A percentile compares a stretch with the other conserved stretches of the same genome.
Conservation (phyloP, 2,329 filamentous ascomycete species). For the Fusarium robinianum region DNA sequence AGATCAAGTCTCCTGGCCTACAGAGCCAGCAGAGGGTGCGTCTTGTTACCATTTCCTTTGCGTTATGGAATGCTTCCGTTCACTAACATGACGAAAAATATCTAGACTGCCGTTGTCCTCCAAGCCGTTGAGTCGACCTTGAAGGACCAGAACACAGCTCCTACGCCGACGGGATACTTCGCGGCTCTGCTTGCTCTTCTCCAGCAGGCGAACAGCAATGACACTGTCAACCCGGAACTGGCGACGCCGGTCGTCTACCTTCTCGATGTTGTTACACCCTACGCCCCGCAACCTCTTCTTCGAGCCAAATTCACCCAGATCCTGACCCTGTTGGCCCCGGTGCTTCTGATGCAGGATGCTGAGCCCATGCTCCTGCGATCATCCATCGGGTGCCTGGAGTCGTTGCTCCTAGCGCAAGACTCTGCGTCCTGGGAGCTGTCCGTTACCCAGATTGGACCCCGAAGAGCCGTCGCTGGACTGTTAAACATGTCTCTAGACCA, state of each 20-base stretch:
- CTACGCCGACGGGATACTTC: constrained; percentile 90
- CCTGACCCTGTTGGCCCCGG: constrained; percentile 81
- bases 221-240: constrained; percentile 77
- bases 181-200: constrained; percentile 91
- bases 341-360: constrained; percentile 76
- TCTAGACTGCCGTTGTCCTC: constrained; percentile 80
- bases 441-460: constrained; percentile 80
- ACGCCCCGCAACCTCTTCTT: constrained; percentile 82
- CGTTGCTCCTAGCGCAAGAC: constrained; percentile 89
- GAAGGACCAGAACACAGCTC: constrained; percentile 80
- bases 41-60: constrained; percentile 1
- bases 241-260: constrained; percentile 90
- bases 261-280: constrained; percentile 87
- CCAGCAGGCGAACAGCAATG: constrained; percentile 71
- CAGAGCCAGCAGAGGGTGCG: constrained; percentile 91
- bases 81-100: constrained; percentile 9
- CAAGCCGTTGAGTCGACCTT: constrained; percentile 92
- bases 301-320: constrained; percentile 96
- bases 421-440: constrained; percentile 84
- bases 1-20: constrained; percentile 94
- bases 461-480: constrained; percentile 84
- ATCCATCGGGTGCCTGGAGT: constrained; percentile 91
- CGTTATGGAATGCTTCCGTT: constrained; percentile 20
- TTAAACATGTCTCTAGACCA: constrained; percentile 83
- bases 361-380: constrained; percentile 86